A percentile compares a stretch with the other conserved stretches of the same genome.
phyloP scores from a whole-genome alignment of 1,284 basidiomycete genomes.

The Cronartium quercuum region DNA sequence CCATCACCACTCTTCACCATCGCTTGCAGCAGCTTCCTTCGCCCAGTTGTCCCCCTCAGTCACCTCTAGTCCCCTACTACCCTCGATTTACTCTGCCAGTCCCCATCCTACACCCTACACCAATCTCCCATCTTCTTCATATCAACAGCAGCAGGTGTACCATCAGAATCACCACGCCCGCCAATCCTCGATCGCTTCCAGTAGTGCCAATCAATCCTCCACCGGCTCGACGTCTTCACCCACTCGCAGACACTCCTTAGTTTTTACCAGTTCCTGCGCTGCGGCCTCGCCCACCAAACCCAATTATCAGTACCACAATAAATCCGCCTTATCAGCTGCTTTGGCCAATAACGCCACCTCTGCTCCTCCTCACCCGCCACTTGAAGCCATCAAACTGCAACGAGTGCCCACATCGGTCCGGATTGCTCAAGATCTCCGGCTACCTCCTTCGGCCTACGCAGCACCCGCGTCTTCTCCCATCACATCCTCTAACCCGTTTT shows the following conservation, averaged over 20 bases:
- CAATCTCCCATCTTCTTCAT: neutral
- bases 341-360: constrained; percentile 35
- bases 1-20: constrained; percentile 20
- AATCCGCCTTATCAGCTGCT: constrained; percentile 34
- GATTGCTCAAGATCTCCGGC: constrained; percentile 52
- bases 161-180: constrained; percentile 2
- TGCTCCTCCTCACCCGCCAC: constrained; percentile 39
- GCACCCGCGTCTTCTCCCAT: constrained; percentile 43
- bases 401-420: constrained; percentile 55
- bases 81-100: neutral
- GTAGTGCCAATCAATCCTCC: neutral
- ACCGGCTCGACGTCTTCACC: neutral
- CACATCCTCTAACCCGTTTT: constrained; percentile 34
- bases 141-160: neutral
- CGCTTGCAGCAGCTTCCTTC: neutral
- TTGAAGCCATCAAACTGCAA: constrained; percentile 54
- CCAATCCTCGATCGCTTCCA: constrained; percentile 15
- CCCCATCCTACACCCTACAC: neutral
- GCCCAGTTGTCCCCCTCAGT: neutral
- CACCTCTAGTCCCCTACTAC: constrained; percentile 12
- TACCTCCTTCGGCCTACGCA: constrained; percentile 41
- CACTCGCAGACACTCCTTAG: constrained; percentile 33
- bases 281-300: constrained; percentile 14
- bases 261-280: constrained; percentile 24
- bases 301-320: constrained; percentile 35